Percentiles rank a stretch among this genome's conserved stretches.
phyloP scores from a whole-genome alignment of 441 rosid genomes.

The Croton laevigatus region DNA sequence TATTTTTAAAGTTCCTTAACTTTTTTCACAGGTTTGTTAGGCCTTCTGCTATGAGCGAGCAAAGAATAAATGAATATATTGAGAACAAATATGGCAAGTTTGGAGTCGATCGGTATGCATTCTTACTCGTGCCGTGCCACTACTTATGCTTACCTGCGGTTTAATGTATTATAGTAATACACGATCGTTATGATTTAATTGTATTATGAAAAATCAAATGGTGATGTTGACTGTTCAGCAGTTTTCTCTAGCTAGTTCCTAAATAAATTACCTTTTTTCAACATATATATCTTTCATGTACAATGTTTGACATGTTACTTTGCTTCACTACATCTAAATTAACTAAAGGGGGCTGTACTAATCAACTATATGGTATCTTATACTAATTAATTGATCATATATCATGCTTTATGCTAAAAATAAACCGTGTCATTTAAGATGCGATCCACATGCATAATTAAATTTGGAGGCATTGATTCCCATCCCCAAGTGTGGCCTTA shows the following conservation, averaged over 20 bases:
- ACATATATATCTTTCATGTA: neutral
- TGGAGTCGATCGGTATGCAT: slow-evolving; percentile 81
- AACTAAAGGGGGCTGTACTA: too few relatives aligned
- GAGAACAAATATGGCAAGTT: slow-evolving; percentile 85
- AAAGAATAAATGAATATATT: slow-evolving; percentile 65
- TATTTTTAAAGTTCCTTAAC: slow-evolving; percentile 13
- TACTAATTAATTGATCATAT: neutral
- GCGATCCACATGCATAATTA: slow-evolving; percentile 2
- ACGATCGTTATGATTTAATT: neutral
- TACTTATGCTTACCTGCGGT: neutral
- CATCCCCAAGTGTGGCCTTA: neutral
- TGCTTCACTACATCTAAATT: neutral
- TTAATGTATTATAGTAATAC: neutral
- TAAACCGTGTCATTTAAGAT: neutral
- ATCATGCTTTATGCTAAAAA: neutral
- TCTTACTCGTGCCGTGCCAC: neutral
- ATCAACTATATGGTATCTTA: too few relatives aligned
- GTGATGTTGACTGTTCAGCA: neutral
- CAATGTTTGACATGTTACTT: neutral
- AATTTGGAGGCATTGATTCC: neutral
- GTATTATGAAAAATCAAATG: neutral
- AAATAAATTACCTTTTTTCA: neutral
- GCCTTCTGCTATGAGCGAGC: slow-evolving; percentile 75
- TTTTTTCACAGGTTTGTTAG: slow-evolving; percentile 64
- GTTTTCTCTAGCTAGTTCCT: neutral